A percentile compares a stretch with the other conserved stretches of the same genome.
Evolutionary conservation across 106 monocot genomes (phyloP).

Genomic region (Triglochin maritima): DNA sequence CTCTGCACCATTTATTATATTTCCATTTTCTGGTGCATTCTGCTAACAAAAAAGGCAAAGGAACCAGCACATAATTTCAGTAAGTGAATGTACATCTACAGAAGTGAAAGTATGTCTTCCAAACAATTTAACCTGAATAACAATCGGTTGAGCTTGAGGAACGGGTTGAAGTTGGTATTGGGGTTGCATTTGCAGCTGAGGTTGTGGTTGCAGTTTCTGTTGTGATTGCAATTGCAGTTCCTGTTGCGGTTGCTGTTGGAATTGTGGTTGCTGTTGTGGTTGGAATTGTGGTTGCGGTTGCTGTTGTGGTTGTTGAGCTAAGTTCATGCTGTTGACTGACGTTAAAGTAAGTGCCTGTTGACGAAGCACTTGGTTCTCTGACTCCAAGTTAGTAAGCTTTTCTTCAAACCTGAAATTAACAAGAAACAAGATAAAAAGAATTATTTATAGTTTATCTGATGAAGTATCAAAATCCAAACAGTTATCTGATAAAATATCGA

Average conservation of each 20-base stretch:
- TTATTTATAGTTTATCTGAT: neutral
- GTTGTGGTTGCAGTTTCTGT: too few species aligned
- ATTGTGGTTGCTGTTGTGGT: too few species aligned
- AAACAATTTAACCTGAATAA: too few species aligned
- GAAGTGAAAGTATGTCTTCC: slow-evolving; percentile 9
- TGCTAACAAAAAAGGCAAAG: slow-evolving; percentile 8
- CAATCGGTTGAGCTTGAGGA: too few species aligned
- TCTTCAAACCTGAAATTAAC: slow-evolving; percentile 47
- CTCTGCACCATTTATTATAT: slow-evolving; percentile 34
- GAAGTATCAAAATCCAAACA: too few species aligned
- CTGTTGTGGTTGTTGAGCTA: slow-evolving; percentile 49
- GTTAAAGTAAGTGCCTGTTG: slow-evolving; percentile 75
- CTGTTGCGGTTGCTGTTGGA: too few species aligned
- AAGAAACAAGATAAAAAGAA: neutral
- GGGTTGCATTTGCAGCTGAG: too few species aligned
- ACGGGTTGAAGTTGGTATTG: too few species aligned
- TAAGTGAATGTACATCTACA: too few species aligned
- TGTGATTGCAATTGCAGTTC: too few species aligned
- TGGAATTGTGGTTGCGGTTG: slow-evolving; percentile 5
- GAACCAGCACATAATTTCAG: neutral
- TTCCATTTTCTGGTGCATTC: slow-evolving; percentile 70
- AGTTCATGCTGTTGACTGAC: slow-evolving; percentile 45
- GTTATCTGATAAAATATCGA: too few species aligned
- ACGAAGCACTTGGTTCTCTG: slow-evolving; percentile 77
- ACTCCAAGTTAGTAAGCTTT: slow-evolving; percentile 61